These are phyloP conservation scores for Tagetes patula DNA, from an alignment of 129 eudicot species.

Conservation along the genomic window DNA sequence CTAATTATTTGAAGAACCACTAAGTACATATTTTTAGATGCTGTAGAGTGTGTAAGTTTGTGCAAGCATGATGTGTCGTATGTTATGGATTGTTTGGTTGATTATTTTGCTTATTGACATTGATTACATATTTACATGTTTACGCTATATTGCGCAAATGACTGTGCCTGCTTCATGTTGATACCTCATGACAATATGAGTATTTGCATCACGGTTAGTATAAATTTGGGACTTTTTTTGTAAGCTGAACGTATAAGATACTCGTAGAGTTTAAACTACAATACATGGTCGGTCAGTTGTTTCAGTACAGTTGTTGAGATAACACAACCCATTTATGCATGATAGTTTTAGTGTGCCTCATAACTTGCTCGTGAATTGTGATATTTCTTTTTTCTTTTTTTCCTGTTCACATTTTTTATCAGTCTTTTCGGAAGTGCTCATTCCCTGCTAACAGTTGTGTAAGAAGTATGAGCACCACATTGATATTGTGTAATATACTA, in stretches of 20 bases:
- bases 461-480: neutral
- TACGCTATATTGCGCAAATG: neutral
- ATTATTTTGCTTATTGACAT: neutral
- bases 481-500: neutral
- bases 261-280: neutral
- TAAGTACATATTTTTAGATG: neutral
- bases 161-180: neutral
- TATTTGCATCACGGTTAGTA: neutral
- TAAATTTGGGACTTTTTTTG: neutral
- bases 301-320: neutral
- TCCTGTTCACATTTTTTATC: neutral
- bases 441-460: neutral
- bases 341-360: no score
- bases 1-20: neutral
- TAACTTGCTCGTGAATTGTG: no score
- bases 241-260: neutral
- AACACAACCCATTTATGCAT: neutral
- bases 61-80: neutral
- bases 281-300: neutral
- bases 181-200: constrained; percentile 1
- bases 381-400: no score
- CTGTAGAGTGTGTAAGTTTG: constrained; percentile 3
- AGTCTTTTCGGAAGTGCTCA: neutral
- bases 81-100: constrained; percentile 1
- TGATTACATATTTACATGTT: neutral